Evolutionary conservation across 2,329 filamentous ascomycete species (phyloP), one percentile per base, ranked within the genome.

Genomic region (Epichloe bromicola): DNA sequence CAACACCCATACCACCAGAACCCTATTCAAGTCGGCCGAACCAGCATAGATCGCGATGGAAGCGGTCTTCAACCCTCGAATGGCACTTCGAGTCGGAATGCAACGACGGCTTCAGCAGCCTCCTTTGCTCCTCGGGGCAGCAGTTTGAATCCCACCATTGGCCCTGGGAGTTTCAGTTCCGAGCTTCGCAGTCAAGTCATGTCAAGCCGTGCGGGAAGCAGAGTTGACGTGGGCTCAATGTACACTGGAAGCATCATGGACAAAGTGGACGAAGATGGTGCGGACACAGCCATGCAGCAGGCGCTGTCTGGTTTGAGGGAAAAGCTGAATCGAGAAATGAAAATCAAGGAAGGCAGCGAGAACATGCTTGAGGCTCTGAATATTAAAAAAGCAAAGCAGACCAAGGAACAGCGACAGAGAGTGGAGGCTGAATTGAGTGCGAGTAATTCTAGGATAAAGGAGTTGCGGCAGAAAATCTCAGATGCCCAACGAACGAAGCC

Each of bases 321-420:
- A 60, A 80, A 85, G 62, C 84, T 98, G 56, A 91, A 89, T 58
- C 91, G 94, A 61, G 94, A 98, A 70, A 83, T 90, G 71, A 97
- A 97, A 74, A 97, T 98, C 65, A 96, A 95, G 68, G 86, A 91
- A 61, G 93, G 93, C 19, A 96, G 91, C 52, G 93, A 98, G 73
- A 98, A 98, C 65, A 83, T 98, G 79, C 75, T 98, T 39, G 93
- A 98, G 71, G 93, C 93, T 12, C 72, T 98, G 57, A 88, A 96
- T 65, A 79, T 83, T 43, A 98, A 98, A 69, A 96, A 95, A 67
- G 85, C 88, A 44, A 98, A 97, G 70, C 91, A 97, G 66, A 86
- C 86, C 56, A 94, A 90, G 64, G 91, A 91, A 54, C 87, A 91
- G 64, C 79, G 87, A 43, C 73, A 78, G 54, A 78, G 79, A 59